These are phyloP conservation scores for Cercospora sp. DNA, from an alignment of 2,329 filamentous ascomycete genomes.

Conservation along the genomic window DNA sequence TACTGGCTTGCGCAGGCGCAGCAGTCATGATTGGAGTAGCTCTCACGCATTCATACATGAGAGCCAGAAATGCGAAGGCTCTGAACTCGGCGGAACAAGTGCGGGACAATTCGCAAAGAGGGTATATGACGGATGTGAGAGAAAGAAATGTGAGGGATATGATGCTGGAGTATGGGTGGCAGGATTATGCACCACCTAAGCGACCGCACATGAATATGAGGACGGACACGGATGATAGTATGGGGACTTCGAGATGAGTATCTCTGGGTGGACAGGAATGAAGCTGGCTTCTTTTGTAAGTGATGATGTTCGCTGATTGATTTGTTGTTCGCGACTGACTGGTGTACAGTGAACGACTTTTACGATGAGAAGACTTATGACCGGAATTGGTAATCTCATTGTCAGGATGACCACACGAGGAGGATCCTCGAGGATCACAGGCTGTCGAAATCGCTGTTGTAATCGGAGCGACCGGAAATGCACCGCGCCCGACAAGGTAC, in stretches of 20 bases:
- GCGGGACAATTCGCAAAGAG: neutral
- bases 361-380: neutral
- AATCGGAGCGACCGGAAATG: neutral
- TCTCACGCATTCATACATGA: neutral
- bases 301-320: neutral
- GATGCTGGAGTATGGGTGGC: neutral
- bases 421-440: neutral
- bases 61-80: neutral
- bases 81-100: neutral
- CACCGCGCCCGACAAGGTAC: no score
- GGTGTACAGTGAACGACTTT: neutral
- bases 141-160: neutral
- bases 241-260: neutral
- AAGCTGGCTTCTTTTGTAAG: neutral
- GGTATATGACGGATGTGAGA: neutral
- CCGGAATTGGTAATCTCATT: neutral
- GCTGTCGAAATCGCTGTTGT: neutral
- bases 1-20: neutral
- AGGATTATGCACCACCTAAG: neutral
- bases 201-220: neutral
- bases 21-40: neutral
- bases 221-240: neutral
- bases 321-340: neutral
- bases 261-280: neutral
- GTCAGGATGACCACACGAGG: neutral